These are phyloP conservation scores for Noccaea bulbosa DNA, from an alignment of 345 rosid genomes.

Conservation along the genomic window DNA sequence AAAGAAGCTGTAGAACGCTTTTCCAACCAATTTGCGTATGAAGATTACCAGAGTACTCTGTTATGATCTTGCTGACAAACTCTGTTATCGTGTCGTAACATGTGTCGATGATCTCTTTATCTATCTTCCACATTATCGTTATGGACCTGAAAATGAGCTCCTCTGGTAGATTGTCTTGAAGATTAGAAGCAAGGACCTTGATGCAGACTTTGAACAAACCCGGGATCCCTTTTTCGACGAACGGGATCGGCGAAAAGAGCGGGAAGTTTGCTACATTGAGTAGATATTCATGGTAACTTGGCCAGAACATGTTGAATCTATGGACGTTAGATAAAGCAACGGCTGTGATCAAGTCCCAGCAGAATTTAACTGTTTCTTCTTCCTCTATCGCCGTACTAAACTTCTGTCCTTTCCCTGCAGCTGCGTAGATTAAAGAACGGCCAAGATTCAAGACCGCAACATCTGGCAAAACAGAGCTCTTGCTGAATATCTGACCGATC, in stretches of 20 bases:
- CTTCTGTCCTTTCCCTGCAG: constrained; percentile 94
- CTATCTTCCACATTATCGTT: constrained; percentile 85
- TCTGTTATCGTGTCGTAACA: constrained; percentile 63
- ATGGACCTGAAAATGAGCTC: constrained; percentile 80
- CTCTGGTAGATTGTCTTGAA: constrained; percentile 56
- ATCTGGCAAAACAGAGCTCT: constrained; percentile 55
- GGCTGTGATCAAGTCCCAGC: constrained; percentile 74
- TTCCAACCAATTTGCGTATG: constrained; percentile 84
- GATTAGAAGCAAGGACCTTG: constrained; percentile 57
- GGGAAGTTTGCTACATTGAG: constrained; percentile 73
- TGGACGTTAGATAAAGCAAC: constrained; percentile 58
- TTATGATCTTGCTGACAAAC: constrained; percentile 63
- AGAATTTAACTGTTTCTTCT: constrained; percentile 81
- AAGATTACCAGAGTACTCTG: constrained; percentile 60
- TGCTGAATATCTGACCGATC: constrained; percentile 73
- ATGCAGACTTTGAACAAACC: constrained; percentile 71
- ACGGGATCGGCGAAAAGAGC: constrained; percentile 77
- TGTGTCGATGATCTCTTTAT: constrained; percentile 81
- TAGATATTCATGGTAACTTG: constrained; percentile 68
- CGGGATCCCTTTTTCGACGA: constrained; percentile 70
- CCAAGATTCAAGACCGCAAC: constrained; percentile 71
- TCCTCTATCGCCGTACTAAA: constrained; percentile 88
- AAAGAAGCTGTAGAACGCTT: constrained; percentile 68
- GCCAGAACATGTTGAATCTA: constrained; percentile 69
- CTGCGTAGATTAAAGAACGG: constrained; percentile 79